These are phyloP conservation scores for Fusarium pseudoanthophilum DNA, from an alignment of 2,329 filamentous ascomycete genomes.

Conservation along the genomic window DNA sequence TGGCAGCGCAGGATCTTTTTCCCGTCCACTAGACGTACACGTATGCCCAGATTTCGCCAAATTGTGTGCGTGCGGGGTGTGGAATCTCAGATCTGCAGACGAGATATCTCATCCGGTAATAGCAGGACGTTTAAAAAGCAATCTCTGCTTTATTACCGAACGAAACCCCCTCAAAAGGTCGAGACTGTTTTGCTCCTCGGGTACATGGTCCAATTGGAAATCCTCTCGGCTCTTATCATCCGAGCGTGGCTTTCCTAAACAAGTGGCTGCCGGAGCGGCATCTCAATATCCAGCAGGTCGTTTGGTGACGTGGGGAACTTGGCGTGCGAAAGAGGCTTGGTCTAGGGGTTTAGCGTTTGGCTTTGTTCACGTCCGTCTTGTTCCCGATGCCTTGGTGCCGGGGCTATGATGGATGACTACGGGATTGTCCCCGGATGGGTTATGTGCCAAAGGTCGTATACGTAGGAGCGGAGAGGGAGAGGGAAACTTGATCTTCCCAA, in stretches of 20 bases:
- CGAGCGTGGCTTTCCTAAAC: slow-evolving; percentile 13
- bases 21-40: neutral
- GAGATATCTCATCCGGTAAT: slow-evolving; percentile 23
- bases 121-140: neutral
- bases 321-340: slow-evolving; percentile 15
- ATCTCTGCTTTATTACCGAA: neutral
- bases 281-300: neutral
- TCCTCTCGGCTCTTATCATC: slow-evolving; percentile 11
- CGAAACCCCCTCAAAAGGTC: neutral
- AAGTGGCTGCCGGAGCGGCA: slow-evolving; percentile 17
- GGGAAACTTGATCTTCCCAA: neutral
- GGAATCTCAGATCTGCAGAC: slow-evolving; percentile 30
- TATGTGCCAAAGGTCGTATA: neutral
- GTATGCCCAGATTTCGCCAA: neutral
- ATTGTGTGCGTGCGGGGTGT: neutral
- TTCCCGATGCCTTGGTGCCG: slow-evolving; percentile 29
- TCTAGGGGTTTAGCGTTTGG: slow-evolving; percentile 19
- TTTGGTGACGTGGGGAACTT: neutral
- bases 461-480: neutral
- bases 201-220: neutral
- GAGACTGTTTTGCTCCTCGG: slow-evolving; percentile 1
- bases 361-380: slow-evolving; percentile 36
- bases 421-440: slow-evolving; percentile 11
- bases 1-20: neutral
- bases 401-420: neutral